Evolutionary conservation across 2,329 filamentous ascomycete genomes (phyloP), one percentile per base, ranked within the genome.

Genomic region (Cryoendolithus antarcticus): DNA sequence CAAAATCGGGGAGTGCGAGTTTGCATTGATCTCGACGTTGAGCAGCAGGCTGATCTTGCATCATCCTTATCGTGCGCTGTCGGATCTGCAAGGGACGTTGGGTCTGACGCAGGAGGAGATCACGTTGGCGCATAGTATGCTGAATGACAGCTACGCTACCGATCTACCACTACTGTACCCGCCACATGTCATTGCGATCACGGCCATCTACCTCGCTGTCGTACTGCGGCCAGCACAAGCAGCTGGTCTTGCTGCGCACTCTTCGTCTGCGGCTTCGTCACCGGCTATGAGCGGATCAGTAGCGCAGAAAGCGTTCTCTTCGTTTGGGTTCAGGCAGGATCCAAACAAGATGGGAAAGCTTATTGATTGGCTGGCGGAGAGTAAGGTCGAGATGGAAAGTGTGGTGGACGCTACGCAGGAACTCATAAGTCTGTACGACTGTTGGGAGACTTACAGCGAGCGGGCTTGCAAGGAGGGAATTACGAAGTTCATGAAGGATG

Each of bases 141-240:
- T 94, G 57, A 95, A 94, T 62, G 88, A 95, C 59, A 82, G 85
- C 58, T 94, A 85, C 64, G 80, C 93, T 62, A 94, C 88, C 6
- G 88, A 94, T 57, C 69, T 94, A n/a, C 84, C 85, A 2, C 69
- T 95, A 9, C 70, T 93, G 0, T 82, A 86, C 54, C 72, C 86
- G 9, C 88, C 88, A n/a, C 86, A 94, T 53, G 72, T 85, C 35
- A 79, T 93, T 40, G 86, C 86, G n/a, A 74, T 93, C 31, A 88
- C 86, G 28, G 82, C 86, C 5, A 81, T 93, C 43, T 75, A 93
- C 41, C 69, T 94, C 5, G 80, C 85, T 1, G 72, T 94, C 11
- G 82, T 91, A 3, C 72, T 93, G 30, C 77, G 84, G 39, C 83
- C 84, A 0, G 69, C 71, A 6, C 49, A 53, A 37, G 48, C 51